A percentile compares a stretch with the other conserved stretches of the same genome.
Evolutionary conservation across 2,329 filamentous ascomycete genomes (phyloP).

Genomic region (Magnaporthiopsis poae): DNA sequence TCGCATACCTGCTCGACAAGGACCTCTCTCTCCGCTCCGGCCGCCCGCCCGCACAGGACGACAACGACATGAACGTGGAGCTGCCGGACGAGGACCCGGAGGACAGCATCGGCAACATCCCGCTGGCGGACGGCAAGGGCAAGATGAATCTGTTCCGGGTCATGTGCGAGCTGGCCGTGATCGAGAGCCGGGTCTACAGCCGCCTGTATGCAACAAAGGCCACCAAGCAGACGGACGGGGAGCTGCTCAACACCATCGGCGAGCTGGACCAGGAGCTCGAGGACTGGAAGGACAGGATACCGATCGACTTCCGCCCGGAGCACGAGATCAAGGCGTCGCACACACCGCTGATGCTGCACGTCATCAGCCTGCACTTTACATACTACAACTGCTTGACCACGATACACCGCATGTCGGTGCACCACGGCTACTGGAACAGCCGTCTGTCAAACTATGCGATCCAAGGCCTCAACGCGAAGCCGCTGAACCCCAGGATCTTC

Average conservation of each 20-base stretch:
- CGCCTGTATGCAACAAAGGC: constrained; percentile 86
- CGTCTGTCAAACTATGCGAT: constrained; percentile 90
- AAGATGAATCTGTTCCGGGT: constrained; percentile 92
- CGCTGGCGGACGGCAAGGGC: constrained; percentile 74
- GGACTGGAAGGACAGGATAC: constrained; percentile 92
- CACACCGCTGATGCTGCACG: constrained; percentile 84
- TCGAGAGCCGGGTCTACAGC: constrained; percentile 91
- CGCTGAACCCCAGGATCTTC: constrained; percentile 87
- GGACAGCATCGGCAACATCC: constrained; percentile 91
- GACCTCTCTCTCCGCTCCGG: constrained; percentile 51
- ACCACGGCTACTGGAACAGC: constrained; percentile 97
- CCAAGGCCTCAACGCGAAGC: constrained; percentile 80
- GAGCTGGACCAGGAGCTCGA: constrained; percentile 84
- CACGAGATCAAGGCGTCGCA: constrained; percentile 90
- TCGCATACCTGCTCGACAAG: constrained; percentile 56
- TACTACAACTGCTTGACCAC: constrained; percentile 98
- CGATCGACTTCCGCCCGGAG: constrained; percentile 91
- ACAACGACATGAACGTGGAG: constrained; percentile 84
- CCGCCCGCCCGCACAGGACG: constrained; percentile 51
- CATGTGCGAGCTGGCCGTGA: constrained; percentile 83
- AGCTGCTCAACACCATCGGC: constrained; percentile 88
- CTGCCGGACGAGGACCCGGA: constrained; percentile 80
- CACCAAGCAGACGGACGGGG: constrained; percentile 81
- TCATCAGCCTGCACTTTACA: constrained; percentile 88
- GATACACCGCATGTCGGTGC: constrained; percentile 95